Conservation (phyloP, 306 rosid species). For the Oxytropis ochrocephala region DNA sequence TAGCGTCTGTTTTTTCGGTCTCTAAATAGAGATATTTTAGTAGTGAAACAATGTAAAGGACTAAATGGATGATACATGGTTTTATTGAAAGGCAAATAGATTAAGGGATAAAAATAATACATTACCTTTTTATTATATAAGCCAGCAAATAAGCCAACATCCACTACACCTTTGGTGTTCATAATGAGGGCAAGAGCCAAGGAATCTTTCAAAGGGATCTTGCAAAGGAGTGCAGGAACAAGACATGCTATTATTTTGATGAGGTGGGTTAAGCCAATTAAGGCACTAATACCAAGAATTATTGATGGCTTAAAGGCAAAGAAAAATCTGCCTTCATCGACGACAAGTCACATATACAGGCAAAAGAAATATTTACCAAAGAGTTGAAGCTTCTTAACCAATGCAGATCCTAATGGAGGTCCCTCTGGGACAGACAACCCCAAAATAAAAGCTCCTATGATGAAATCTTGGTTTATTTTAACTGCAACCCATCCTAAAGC, state of each 20-base stretch:
- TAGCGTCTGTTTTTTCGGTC: no score
- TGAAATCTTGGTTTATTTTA: constrained; percentile 13
- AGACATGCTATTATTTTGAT: constrained; percentile 17
- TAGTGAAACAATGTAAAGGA: no score
- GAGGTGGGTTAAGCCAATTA: neutral
- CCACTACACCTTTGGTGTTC: constrained; percentile 42
- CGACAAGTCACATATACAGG: constrained; percentile 48
- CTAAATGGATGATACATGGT: neutral
- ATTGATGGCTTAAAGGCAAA: fast-evolving
- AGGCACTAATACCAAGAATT: neutral
- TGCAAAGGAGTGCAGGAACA: constrained; percentile 6
- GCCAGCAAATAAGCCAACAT: neutral
- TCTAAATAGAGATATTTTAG: no score
- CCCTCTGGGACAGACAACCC: constrained; percentile 70
- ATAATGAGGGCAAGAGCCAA: constrained; percentile 36
- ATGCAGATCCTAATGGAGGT: constrained; percentile 54
- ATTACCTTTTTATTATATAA: constrained; percentile 11
- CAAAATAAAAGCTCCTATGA: constrained; percentile 42
- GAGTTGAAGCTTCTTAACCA: constrained; percentile 36
- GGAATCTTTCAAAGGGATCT: constrained; percentile 40
- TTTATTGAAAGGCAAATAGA: neutral
- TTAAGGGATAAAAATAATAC: neutral
- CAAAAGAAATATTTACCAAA: constrained; percentile 25
- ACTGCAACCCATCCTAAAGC: constrained; percentile 18
- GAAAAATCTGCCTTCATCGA: constrained; percentile 35